Evolutionary conservation across 1,284 basidiomycete species (phyloP).

Genomic region (Rhodotorula sp.): DNA sequence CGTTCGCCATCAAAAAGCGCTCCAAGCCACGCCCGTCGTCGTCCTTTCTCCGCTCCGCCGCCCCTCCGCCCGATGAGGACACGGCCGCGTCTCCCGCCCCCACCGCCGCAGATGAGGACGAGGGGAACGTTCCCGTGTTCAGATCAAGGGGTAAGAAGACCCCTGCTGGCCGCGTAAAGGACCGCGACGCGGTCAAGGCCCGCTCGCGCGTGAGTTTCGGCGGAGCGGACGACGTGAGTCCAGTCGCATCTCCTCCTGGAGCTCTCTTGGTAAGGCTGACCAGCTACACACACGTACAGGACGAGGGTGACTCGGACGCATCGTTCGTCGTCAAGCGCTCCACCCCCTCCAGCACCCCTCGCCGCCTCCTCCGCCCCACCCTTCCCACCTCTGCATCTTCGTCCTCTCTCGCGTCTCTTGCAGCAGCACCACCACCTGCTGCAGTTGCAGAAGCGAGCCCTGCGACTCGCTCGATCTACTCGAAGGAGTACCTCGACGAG

Average conservation of each 20-base stretch:
- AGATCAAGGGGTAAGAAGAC: conserved; percentile 29
- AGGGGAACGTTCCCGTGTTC: conserved; percentile 28
- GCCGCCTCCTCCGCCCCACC: conserved; percentile 13
- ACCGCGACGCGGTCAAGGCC: conserved; percentile 3
- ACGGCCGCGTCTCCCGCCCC: background rate
- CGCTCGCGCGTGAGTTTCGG: conserved; percentile 26
- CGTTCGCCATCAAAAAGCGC: conserved; percentile 37
- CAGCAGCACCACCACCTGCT: background rate
- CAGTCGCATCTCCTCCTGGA: background rate
- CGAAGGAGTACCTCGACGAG: conserved; percentile 73
- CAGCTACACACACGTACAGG: background rate
- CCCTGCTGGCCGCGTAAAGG: conserved; percentile 27
- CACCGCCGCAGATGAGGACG: conserved; percentile 8
- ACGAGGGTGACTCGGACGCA: conserved; percentile 7
- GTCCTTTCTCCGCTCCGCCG: background rate
- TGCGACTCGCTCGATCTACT: conserved; percentile 56
- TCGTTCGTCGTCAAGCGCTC: conserved; percentile 27
- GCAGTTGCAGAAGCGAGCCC: background rate
- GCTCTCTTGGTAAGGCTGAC: background rate
- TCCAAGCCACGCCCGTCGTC: conserved; percentile 12
- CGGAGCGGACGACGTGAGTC: conserved; percentile 8
- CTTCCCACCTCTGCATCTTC: background rate
- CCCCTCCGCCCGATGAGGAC: background rate
- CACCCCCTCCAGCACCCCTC: conserved; percentile 10
- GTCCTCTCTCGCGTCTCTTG: background rate